Base-by-base conservation (phyloP, 176 grass and related monocot genomes). In the Lolium perenne region DNA sequence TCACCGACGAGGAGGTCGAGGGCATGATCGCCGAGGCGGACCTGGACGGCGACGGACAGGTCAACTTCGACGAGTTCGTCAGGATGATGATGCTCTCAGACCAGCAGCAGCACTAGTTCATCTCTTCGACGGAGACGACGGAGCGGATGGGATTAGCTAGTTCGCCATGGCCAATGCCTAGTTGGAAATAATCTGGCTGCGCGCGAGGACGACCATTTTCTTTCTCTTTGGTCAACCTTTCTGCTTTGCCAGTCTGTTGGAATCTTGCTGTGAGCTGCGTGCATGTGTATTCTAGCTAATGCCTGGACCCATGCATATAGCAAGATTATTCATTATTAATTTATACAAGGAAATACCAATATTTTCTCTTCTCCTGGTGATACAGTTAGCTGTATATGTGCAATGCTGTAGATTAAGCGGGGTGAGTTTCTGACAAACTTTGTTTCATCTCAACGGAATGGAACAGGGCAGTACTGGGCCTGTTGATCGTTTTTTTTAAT, bases 1-100 rank as follows among this genome's bases (percentile, higher is more conserved):
- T 98, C 5, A 92, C 84, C 1, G 88, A 94, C 32, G 94, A 92
- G 43, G 94, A 95, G 87, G 94, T 95, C 6, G 71, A 86, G 8
- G 90, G 86, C 45, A 98, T 98, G 97, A 98, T 98, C 12, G 72
- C 70, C n/a, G 97, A 94, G 70, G 97, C 90, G 0, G 97, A 98
- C 62, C 78, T 88, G 4, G 92, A 98, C 7, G 97, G 97, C 11
- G 97, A 98, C 14, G 97, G 92, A 1, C 93, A 90, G 57, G 90
- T 98, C 46, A 84, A 95, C 22, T 98, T 84, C 23, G 82, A 92
- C 3, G 97, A 98, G 91, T 98, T 98, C 29, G 92, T 91, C 56
- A 71, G 73, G 68, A 95, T 98, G 95, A 98, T 98, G 95, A 98
- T 88, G 95, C 68, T 92, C 50, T 89, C 92, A 32, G 82, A 90